A percentile compares a stretch with the other conserved stretches of the same genome.
Evolutionary conservation across 2,329 filamentous ascomycete genomes (phyloP).

Genomic region (Ramichloridium luteum): DNA sequence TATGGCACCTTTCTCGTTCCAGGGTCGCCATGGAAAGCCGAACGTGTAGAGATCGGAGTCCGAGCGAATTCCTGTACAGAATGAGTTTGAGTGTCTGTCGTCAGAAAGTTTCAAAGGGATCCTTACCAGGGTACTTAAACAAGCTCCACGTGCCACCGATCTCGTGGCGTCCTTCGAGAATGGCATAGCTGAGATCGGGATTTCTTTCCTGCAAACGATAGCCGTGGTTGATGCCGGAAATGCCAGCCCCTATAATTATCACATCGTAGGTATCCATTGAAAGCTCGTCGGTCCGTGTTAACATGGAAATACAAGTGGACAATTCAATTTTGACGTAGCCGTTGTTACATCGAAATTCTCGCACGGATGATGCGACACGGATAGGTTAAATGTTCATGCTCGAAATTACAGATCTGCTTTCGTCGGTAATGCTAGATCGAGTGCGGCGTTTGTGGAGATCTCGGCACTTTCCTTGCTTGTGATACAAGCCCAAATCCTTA

Average conservation of each 20-base stretch:
- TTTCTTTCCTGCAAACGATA: constrained; percentile 42
- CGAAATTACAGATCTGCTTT: no score
- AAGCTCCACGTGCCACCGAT: constrained; percentile 69
- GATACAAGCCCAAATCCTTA: no score
- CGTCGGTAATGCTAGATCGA: no score
- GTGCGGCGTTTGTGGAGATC: no score
- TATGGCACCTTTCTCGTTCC: constrained; percentile 39
- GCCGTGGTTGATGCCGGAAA: constrained; percentile 61
- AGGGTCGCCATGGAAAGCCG: constrained; percentile 56
- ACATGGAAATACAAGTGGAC: no score
- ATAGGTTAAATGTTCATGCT: no score
- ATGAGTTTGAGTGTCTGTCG: constrained; percentile 22
- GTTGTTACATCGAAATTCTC: no score
- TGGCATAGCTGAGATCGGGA: constrained; percentile 45
- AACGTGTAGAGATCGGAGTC: constrained; percentile 38
- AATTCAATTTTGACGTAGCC: no score
- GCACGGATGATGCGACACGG: no score
- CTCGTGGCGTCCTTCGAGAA: constrained; percentile 54
- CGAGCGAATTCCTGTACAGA: constrained; percentile 37
- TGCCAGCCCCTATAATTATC: constrained; percentile 58
- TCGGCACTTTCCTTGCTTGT: no score
- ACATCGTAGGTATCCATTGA: constrained; percentile 16
- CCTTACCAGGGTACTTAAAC: constrained; percentile 50
- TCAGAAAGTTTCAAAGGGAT: constrained; percentile 37
- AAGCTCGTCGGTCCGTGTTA: no score